Evolutionary conservation across 2,329 filamentous ascomycete species (phyloP), one percentile per base, ranked within the genome.

Genomic region (Penicillium sp.): DNA sequence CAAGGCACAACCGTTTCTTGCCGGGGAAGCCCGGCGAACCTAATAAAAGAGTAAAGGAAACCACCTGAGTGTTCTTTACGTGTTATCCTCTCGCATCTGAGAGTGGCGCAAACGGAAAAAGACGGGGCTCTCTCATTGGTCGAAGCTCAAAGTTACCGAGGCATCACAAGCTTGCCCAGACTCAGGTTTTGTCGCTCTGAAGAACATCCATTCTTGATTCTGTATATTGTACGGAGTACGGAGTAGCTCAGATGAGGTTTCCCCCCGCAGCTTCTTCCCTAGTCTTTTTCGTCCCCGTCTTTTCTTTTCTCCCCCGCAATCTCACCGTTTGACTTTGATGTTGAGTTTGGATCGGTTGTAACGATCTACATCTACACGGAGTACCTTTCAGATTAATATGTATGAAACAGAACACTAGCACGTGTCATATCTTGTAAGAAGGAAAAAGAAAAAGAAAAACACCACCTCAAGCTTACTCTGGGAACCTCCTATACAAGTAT

Each of bases 151-250:
- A 61, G 40, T 50, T 61, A 13, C 60, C 60, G 53, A 57, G 60
- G 60, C 52, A 62, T 62, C 60, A 62, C 60, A 58, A 58, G 60
- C 50, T 46, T 8, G 21, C 21, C 31, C 32, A 34, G 32, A 15
- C 15, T 27, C 23, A 27, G 16, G 39, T 32, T 45, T 37, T 38
- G 13, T 25, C 21, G 25, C 13, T 31, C 44, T 40, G 39, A 35
- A 27, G 29, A 29, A 29, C 29, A 29, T 10, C 29, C 29, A 34
- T 18, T 18, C 16, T 39, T 15, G 32, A 27, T 29, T 15, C 32
- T 27, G 8, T 27, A 27, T 8, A 7, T 7, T 7, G 25, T 25
- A 34, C 31, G 32, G 32, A 16, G 32, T 32, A 44, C 2, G 27
- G 41, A 44, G 27, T 44, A 15, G 16, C 16, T 42, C 40, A 44